Base-by-base conservation (phyloP, 2,329 filamentous ascomycete genomes). In the Monosporascus sp. region DNA sequence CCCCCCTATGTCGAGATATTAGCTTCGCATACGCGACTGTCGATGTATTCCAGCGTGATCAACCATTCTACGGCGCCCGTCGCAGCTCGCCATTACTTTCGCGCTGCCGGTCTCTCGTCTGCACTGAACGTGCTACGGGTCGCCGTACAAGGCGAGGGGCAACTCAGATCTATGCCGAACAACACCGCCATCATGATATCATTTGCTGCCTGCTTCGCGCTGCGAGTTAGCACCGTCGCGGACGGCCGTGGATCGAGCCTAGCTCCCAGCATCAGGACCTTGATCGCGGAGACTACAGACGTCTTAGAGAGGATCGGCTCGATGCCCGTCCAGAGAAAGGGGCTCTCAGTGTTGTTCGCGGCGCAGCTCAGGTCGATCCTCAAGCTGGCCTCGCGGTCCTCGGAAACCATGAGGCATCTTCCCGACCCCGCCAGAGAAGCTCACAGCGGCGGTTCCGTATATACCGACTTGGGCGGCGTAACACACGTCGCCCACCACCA, bases 151-250 rank as follows among this genome's bases (percentile, higher is more conserved):
- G 86, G 86, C 37, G 87, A 90, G 63, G 73, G 77, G 0, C 80
- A 85, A 55, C 75, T 90, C 0, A 83, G 83, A 52, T 89, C 86
- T 0, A 90, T 90, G 86, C 87, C 87, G 0, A 90, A 90, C 67
- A 90, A 90, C 60, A 89, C 87, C 0, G 81, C 86, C 52, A 88
- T 89, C 58, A 90, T 90, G 87, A 88, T 90, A 14, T 87, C 85
- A 1, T 89, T 89, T 58, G 86, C 87, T 0, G 84, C 84, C 5
- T 87, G 83, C 60, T 87, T 87, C 56, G 84, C 84, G 0, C 68
- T 88, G n/a, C 80, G 81, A 9, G 74, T 88, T 5, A 85, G 82
- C 58, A 77, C 81, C 0, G 80, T 82, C 47, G 76, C 81, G 3
- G 75, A 78, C 0, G 81, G 78, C 27, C 78, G 75, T 52, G 71